Conservation (phyloP, 371 early-diverging fungal species). For the Apophysomyces elegans region DNA sequence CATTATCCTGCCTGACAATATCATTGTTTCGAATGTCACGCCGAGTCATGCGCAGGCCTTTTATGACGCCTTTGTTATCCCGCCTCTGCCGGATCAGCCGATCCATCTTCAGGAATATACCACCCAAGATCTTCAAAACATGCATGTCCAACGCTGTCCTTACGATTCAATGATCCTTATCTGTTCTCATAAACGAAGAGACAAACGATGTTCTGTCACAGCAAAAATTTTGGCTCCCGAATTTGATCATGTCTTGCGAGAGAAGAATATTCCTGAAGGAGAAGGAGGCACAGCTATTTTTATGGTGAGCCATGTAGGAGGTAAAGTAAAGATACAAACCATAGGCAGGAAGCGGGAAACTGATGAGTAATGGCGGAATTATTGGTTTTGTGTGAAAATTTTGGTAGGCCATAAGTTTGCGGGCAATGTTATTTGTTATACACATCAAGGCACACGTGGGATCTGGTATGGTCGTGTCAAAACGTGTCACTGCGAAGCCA, state of each 20-base stretch:
- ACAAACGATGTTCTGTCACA: conserved; percentile 75
- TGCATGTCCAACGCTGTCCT: conserved; percentile 23
- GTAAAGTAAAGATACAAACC: conserved; percentile 22
- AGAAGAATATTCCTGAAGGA: conserved; percentile 52
- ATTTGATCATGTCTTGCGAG: conserved; percentile 55
- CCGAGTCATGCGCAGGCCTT: conserved; percentile 29
- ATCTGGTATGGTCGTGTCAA: conserved; percentile 65
- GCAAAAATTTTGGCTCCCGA: conserved; percentile 71
- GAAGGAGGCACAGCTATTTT: conserved; percentile 39
- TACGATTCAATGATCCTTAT: conserved; percentile 57
- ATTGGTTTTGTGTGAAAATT: neutral
- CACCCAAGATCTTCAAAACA: conserved; percentile 10
- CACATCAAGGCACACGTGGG: conserved; percentile 48
- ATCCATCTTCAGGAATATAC: conserved; percentile 16
- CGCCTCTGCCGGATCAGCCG: conserved; percentile 23
- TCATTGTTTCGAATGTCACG: conserved; percentile 40
- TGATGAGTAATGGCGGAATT: neutral
- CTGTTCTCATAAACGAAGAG: conserved; percentile 74
- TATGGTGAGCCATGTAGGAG: conserved; percentile 69
- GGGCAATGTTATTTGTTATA: conserved; percentile 68
- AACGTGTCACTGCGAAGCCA: conserved; percentile 52
- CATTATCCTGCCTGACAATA: conserved; percentile 44
- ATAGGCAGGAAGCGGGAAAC: too few relatives aligned
- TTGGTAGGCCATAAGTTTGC: conserved; percentile 72
- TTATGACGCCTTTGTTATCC: conserved; percentile 26